Evolutionary conservation across 139 green algal genomes (phyloP).

Genomic region (Micractinium conductrix): DNA sequence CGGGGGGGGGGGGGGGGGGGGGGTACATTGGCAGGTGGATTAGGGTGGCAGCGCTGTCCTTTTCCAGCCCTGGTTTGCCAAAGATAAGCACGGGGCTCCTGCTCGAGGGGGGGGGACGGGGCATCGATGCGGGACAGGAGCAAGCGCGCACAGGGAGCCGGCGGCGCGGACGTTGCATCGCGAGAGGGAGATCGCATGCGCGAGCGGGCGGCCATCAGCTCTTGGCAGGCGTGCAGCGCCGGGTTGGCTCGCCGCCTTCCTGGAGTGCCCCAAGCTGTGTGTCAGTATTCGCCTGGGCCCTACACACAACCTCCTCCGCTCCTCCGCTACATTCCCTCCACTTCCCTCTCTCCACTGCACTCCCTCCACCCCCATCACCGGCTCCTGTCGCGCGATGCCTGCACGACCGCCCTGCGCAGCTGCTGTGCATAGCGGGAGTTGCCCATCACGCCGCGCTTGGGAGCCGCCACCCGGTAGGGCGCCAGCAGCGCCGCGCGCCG

Average conservation of each 20-base stretch:
- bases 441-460: conserved; percentile 68
- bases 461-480: conserved; percentile 64
- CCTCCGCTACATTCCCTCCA: too few species aligned
- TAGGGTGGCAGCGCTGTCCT: too few species aligned
- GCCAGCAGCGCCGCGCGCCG: conserved; percentile 44
- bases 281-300: too few species aligned
- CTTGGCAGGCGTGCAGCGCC: too few species aligned
- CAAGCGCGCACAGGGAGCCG: too few species aligned
- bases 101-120: not conserved
- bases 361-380: not conserved
- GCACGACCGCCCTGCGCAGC: conserved; percentile 59
- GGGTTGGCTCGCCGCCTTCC: too few species aligned
- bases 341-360: not conserved
- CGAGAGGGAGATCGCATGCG: too few species aligned
- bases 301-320: too few species aligned
- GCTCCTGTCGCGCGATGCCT: conserved; percentile 47
- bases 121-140: too few species aligned
- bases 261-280: too few species aligned
- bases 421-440: conserved; percentile 62
- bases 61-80: not conserved
- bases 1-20: not conserved
- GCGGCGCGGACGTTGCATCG: too few species aligned
- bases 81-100: not conserved
- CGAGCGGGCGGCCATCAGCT: too few species aligned
- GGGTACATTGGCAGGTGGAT: not conserved